Evolutionary conservation across 2,329 filamentous ascomycete genomes (phyloP).

Genomic region (Ceratocystis alfenasii): DNA sequence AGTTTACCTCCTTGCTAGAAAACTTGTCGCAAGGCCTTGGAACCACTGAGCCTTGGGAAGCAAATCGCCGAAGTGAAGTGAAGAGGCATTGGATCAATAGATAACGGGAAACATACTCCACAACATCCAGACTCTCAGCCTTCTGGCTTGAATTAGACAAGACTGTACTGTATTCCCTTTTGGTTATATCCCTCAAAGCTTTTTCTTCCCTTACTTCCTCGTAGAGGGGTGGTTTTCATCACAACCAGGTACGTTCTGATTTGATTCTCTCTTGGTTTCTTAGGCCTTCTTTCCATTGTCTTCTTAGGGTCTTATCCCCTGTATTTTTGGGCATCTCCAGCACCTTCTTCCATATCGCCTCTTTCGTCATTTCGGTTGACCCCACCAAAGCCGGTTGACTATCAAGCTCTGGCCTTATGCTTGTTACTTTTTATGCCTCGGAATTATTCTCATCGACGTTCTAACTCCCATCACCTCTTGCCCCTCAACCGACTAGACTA

Average conservation of each 20-base stretch:
- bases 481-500: not conserved
- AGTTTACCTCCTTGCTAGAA: conserved; percentile 25
- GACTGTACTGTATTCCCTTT: not conserved
- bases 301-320: not conserved
- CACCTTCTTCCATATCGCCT: not conserved
- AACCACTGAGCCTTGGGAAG: conserved; percentile 4
- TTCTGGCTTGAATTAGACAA: not conserved
- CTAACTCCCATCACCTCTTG: not conserved
- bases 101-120: not conserved
- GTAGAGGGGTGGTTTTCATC: not conserved
- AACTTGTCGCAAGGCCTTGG: not conserved
- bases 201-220: not conserved
- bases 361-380: conserved; percentile 10
- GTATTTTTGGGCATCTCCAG: not conserved
- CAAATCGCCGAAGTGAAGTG: not conserved
- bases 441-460: conserved; percentile 8
- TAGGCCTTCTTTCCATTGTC: not conserved
- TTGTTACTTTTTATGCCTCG: not conserved
- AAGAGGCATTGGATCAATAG: not conserved
- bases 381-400: conserved; percentile 6
- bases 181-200: not conserved
- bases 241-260: not conserved
- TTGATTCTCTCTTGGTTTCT: not conserved
- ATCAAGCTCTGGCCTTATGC: conserved; percentile 7
- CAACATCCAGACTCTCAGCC: not conserved